phyloP scores from a whole-genome alignment of 2,329 filamentous ascomycete genomes.

The Spiromastix sp. region DNA sequence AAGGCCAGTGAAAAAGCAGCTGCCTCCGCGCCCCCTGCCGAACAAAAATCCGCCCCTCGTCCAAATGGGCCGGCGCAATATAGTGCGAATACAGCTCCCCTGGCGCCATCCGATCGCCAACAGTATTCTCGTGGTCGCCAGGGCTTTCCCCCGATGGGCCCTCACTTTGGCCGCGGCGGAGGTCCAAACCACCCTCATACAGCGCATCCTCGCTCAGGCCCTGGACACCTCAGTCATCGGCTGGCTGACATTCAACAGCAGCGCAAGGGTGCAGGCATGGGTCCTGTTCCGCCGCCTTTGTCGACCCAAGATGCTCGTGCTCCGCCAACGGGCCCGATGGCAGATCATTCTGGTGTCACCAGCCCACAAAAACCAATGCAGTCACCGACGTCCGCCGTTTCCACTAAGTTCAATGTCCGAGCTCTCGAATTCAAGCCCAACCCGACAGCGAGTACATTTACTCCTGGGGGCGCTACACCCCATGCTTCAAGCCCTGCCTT shows the following conservation, averaged over 20 bases:
- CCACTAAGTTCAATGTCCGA: constrained; percentile 50
- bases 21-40: constrained; percentile 23
- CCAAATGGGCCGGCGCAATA: constrained; percentile 38
- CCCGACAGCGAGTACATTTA: constrained; percentile 70
- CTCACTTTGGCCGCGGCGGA: constrained; percentile 31
- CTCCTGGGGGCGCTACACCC: constrained; percentile 52
- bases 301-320: constrained; percentile 56
- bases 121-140: constrained; percentile 37
- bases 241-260: constrained; percentile 43
- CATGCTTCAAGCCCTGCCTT: constrained; percentile 63
- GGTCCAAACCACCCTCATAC: constrained; percentile 33
- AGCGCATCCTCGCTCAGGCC: constrained; percentile 30
- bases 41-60: constrained; percentile 44
- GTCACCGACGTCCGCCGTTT: constrained; percentile 43
- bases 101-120: constrained; percentile 35
- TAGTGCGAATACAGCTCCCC: constrained; percentile 25
- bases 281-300: constrained; percentile 42
- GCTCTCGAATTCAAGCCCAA: constrained; percentile 77
- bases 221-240: constrained; percentile 40
- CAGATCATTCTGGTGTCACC: constrained; percentile 37
- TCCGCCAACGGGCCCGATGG: constrained; percentile 59
- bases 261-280: constrained; percentile 34
- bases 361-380: constrained; percentile 37
- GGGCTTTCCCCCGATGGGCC: constrained; percentile 36
- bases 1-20: constrained; percentile 17